Conservation (phyloP, 495 filamentous ascomycete genomes). For the Hypoxylon lenormandii region DNA sequence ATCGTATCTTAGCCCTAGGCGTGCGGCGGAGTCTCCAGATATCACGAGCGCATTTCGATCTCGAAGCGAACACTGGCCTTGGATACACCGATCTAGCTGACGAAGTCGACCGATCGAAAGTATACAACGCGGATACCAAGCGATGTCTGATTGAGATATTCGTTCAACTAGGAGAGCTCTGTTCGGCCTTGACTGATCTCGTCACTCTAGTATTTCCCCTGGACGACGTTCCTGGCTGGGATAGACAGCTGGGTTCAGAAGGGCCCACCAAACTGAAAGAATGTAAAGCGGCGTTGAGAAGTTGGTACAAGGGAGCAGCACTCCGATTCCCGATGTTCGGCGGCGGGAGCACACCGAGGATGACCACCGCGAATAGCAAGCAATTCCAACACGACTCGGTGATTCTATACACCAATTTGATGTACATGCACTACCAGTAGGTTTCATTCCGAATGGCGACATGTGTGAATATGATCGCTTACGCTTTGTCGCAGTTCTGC, state of each 20-base stretch:
- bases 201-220: conserved; percentile 58
- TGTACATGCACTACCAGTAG: conserved; percentile 67
- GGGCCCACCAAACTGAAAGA: conserved; percentile 38
- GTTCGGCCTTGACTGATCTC: conserved; percentile 61
- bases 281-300: conserved; percentile 48
- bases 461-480: conserved; percentile 5
- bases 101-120: conserved; percentile 58
- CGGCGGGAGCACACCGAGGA: conserved; percentile 36
- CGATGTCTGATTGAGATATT: conserved; percentile 57
- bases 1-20: conserved; percentile 63
- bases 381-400: conserved; percentile 53
- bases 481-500: conserved; percentile 43
- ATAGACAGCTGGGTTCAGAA: conserved; percentile 39
- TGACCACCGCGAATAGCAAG: conserved; percentile 33
- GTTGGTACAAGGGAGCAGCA: conserved; percentile 50
- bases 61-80: conserved; percentile 51
- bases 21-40: conserved; percentile 63
- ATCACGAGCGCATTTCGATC: conserved; percentile 56
- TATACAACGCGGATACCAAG: conserved; percentile 60
- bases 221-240: conserved; percentile 52
- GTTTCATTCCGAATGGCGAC: conserved; percentile 2
- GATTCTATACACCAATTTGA: conserved; percentile 57
- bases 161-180: conserved; percentile 61
- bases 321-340: conserved; percentile 51
- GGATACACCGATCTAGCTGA: conserved; percentile 57